Percentiles rank a stretch among this genome's conserved stretches.
Conservation (phyloP, 768 basidiomycete species). For the Lentinula boryana region DNA sequence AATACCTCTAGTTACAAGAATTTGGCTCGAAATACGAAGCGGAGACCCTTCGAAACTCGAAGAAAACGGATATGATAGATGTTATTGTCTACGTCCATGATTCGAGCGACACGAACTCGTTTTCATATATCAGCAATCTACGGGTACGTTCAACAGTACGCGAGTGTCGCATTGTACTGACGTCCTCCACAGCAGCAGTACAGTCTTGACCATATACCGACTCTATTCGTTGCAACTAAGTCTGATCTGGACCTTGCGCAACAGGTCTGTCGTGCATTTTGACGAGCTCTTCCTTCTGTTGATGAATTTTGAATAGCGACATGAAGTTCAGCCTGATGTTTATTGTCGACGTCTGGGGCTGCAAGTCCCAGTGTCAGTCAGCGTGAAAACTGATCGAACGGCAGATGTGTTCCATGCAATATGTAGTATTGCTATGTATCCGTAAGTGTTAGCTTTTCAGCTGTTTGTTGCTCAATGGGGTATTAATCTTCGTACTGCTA, state of each 20-base stretch:
- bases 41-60: slow-evolving; percentile 81
- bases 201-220: slow-evolving; percentile 90
- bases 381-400: slow-evolving; percentile 77
- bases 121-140: slow-evolving; percentile 96
- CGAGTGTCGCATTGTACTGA: slow-evolving; percentile 9
- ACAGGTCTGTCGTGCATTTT: slow-evolving; percentile 49
- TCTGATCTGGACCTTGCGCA: slow-evolving; percentile 95
- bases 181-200: slow-evolving; percentile 80
- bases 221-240: slow-evolving; percentile 97
- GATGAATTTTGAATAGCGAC: slow-evolving; percentile 49
- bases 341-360: slow-evolving; percentile 86
- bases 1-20: slow-evolving; percentile 75
- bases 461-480: slow-evolving; percentile 11
- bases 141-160: slow-evolving; percentile 45
- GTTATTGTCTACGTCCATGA: slow-evolving; percentile 96
- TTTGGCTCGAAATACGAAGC: slow-evolving; percentile 95
- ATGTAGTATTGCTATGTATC: slow-evolving; percentile 78
- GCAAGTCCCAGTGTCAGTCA: slow-evolving; percentile 93
- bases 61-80: slow-evolving; percentile 90
- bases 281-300: neutral
- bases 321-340: slow-evolving; percentile 97
- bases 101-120: slow-evolving; percentile 97
- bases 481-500: slow-evolving; percentile 17
- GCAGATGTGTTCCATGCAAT: slow-evolving; percentile 87
- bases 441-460: slow-evolving; percentile 47